Evolutionary conservation across 1,284 basidiomycete species (phyloP), one percentile per base, ranked within the genome.

Genomic region (Ceratobasidium sp.): DNA sequence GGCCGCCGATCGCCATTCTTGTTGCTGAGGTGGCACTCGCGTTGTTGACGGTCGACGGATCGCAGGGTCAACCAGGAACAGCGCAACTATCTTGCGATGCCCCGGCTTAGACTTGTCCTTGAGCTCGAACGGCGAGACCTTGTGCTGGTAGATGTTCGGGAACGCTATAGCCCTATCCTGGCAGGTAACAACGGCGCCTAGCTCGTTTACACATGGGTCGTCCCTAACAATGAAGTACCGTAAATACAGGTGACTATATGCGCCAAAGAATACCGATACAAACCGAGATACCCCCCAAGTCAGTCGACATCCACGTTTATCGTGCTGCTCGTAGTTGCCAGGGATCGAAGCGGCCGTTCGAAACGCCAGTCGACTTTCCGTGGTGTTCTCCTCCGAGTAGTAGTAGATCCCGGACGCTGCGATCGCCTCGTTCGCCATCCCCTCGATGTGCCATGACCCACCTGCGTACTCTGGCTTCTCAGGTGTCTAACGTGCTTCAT

Each of bases 61-160:
- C 44, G 79, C 78, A 18, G 85, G 85, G 73, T 85, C 83, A 63
- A 85, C 82, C 63, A 86, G 80, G 83, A 85, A 86, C 58, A 85
- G 81, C 33, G 81, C 82, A 55, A 85, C 73, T 61, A 86, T 84
- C 78, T 85, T 85, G 73, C 85, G 82, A 51, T 84, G 81, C 12
- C 84, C 85, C 0, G 84, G 82, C 60, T 82, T 82, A 6, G 83
- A 79, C 4, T 77, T 79, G 77, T 86, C 84, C 39, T 46, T 61
- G 9, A 86, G 81, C n/a, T 79, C 33, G 33, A 33, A 33, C 33
- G 33, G 33, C 33, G 33, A 33, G 33, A 33, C 33, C 33, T 33
- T 33, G 77, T 79, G 85, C 85, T 87, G 81, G 82, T 90, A 90
- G 58, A 89, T 87, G 81, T 91, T 91, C 9, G 90, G 90, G 78